A percentile compares a stretch with the other conserved stretches of the same genome.
Conservation (phyloP, 2,329 filamentous ascomycete species). For the Botryotinia narcissicola region DNA sequence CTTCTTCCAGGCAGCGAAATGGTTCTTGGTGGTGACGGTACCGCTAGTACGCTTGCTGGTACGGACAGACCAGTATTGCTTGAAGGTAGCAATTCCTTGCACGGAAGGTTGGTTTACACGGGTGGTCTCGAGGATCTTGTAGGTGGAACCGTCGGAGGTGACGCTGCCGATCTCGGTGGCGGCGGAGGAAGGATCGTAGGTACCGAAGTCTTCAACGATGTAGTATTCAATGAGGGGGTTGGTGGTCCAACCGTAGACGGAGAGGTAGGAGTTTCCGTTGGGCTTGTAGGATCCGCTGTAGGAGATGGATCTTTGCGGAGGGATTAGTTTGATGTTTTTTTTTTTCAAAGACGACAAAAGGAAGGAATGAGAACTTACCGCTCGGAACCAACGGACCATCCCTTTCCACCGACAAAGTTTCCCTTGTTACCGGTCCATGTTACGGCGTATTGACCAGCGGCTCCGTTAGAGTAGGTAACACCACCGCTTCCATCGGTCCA, state of each 20-base stretch:
- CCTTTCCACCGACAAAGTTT: slow-evolving; percentile 51
- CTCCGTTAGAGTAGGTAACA: slow-evolving; percentile 55
- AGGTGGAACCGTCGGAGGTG: slow-evolving; percentile 51
- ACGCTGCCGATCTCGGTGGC: slow-evolving; percentile 51
- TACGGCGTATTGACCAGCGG: slow-evolving; percentile 49
- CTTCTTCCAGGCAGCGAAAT: slow-evolving; percentile 53
- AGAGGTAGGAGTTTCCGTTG: slow-evolving; percentile 49
- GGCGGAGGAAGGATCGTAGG: slow-evolving; percentile 49
- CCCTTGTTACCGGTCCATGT: slow-evolving; percentile 46
- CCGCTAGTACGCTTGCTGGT: slow-evolving; percentile 50
- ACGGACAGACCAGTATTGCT: slow-evolving; percentile 55
- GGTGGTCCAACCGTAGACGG: slow-evolving; percentile 55
- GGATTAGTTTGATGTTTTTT: neutral
- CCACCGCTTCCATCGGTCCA: slow-evolving; percentile 52
- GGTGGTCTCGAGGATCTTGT: slow-evolving; percentile 46
- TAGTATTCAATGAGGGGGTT: slow-evolving; percentile 43
- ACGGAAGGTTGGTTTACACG: slow-evolving; percentile 43
- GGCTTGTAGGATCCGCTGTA: slow-evolving; percentile 44
- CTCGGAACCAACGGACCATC: slow-evolving; percentile 45
- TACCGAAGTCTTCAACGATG: slow-evolving; percentile 53
- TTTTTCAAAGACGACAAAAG: neutral
- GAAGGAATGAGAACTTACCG: slow-evolving; percentile 22
- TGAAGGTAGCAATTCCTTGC: slow-evolving; percentile 50
- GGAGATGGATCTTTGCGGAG: slow-evolving; percentile 38
- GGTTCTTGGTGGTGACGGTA: slow-evolving; percentile 49